Evolutionary conservation across 1,284 basidiomycete genomes (phyloP).

Genomic region (Cryptococcus sp.): DNA sequence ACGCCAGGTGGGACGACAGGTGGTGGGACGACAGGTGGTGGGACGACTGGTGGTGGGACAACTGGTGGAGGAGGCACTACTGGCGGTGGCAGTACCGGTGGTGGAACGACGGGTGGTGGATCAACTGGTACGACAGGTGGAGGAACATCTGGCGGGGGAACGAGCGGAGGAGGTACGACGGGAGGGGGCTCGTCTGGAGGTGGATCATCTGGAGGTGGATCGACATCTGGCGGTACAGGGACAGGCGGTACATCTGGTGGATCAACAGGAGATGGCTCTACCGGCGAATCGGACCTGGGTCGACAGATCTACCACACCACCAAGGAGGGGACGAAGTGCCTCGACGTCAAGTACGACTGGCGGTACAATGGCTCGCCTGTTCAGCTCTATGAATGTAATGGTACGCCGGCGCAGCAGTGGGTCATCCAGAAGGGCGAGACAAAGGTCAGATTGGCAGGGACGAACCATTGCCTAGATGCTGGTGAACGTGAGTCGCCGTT

Average conservation of each 20-base stretch:
- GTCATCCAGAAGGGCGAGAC: neutral
- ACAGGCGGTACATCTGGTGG: neutral
- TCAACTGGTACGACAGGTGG: neutral
- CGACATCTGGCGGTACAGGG: neutral
- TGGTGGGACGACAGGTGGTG: neutral
- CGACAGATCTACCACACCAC: neutral
- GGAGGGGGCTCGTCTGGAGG: neutral
- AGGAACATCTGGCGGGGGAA: neutral
- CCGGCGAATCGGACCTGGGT: neutral
- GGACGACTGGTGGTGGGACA: neutral
- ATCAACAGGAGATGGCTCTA: too few relatives aligned
- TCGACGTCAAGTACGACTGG: neutral
- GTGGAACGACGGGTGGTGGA: neutral
- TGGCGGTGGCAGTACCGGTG: neutral
- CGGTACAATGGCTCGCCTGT: conserved; percentile 3
- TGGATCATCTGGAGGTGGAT: neutral
- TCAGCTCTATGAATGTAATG: conserved; percentile 2
- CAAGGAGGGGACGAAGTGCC: neutral
- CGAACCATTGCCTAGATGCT: neutral
- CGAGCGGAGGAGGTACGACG: neutral
- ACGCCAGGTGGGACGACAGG: neutral
- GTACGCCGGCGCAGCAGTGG: neutral
- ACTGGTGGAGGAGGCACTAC: neutral
- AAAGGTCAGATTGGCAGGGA: neutral
- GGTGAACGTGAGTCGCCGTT: neutral